phyloP scores from a whole-genome alignment of 768 basidiomycete species.

The Kwoniella europaea region DNA sequence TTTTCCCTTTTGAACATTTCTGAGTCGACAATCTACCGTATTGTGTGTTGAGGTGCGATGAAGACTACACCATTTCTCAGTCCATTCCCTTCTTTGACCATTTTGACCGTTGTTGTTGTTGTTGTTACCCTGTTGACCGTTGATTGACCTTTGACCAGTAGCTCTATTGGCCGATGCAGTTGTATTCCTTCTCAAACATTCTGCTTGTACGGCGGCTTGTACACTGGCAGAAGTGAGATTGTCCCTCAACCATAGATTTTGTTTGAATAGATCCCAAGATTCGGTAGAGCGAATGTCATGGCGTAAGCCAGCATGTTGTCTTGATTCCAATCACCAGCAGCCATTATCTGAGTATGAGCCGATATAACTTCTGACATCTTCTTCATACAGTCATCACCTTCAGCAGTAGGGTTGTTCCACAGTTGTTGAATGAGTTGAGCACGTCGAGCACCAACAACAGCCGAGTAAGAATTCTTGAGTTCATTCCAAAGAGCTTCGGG shows the following conservation, averaged over 20 bases:
- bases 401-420: constrained; percentile 11
- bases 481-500: too few relatives aligned
- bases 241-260: constrained; percentile 22
- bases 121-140: background rate
- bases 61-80: constrained; percentile 11
- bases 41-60: constrained; percentile 5
- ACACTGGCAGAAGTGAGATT: constrained; percentile 9
- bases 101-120: too few relatives aligned
- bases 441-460: too few relatives aligned
- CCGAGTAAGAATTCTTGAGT: too few relatives aligned
- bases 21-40: constrained; percentile 5
- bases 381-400: constrained; percentile 22
- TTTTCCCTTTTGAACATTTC: background rate
- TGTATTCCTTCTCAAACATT: too few relatives aligned
- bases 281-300: constrained; percentile 29
- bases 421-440: too few relatives aligned
- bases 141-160: background rate
- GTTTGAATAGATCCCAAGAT: constrained; percentile 20
- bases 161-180: too few relatives aligned
- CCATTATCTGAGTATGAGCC: constrained; percentile 28
- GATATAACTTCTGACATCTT: constrained; percentile 21
- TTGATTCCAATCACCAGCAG: constrained; percentile 8
- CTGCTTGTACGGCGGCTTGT: constrained; percentile 11
- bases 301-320: constrained; percentile 32
- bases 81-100: background rate